A percentile compares a stretch with the other conserved stretches of the same genome.
These are phyloP conservation scores for Teunomyces barrocoloradensis DNA, from an alignment of 805 yeast genomes.

Conservation along the genomic window DNA sequence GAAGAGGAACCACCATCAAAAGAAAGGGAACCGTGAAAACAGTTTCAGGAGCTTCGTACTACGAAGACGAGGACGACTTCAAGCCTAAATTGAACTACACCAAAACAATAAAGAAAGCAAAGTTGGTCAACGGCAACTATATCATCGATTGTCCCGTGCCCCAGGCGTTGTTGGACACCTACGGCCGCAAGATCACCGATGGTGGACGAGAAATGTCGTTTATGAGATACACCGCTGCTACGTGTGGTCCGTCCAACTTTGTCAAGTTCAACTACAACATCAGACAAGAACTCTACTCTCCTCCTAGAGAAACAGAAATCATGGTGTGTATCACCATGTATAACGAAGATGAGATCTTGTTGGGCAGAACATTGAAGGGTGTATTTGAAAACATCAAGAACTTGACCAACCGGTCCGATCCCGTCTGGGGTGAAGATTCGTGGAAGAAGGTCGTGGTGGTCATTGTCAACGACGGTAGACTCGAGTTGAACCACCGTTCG, in stretches of 20 bases:
- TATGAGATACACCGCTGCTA: conserved; percentile 92
- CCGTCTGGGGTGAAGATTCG: conserved; percentile 90
- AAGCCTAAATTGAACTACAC: conserved; percentile 41
- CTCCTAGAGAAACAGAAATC: conserved; percentile 79
- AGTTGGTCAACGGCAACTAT: conserved; percentile 52
- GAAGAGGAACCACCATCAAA: conserved; percentile 31
- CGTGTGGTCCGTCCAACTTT: conserved; percentile 84
- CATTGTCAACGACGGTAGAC: conserved; percentile 89
- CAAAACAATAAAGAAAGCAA: conserved; percentile 44
- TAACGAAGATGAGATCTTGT: conserved; percentile 61
- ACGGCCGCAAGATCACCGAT: conserved; percentile 34
- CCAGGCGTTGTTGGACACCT: conserved; percentile 32
- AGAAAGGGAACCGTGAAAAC: conserved; percentile 11
- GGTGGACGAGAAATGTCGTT: conserved; percentile 65
- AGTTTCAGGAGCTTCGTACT: conserved; percentile 3
- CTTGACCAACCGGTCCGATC: conserved; percentile 60
- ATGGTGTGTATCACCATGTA: conserved; percentile 64
- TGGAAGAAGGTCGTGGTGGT: conserved; percentile 94
- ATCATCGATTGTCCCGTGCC: conserved; percentile 46
- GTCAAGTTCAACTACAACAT: conserved; percentile 63
- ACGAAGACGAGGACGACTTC: conserved; percentile 35
- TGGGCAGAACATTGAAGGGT: conserved; percentile 61
- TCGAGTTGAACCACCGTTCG: conserved; percentile 74
- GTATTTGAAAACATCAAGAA: conserved; percentile 80
- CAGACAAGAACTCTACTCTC: conserved; percentile 74